Percentiles rank a stretch among this genome's conserved stretches.
These are phyloP conservation scores for Heterobasidion irregulare DNA, from an alignment of 1,284 basidiomycete genomes.

Conservation along the genomic window DNA sequence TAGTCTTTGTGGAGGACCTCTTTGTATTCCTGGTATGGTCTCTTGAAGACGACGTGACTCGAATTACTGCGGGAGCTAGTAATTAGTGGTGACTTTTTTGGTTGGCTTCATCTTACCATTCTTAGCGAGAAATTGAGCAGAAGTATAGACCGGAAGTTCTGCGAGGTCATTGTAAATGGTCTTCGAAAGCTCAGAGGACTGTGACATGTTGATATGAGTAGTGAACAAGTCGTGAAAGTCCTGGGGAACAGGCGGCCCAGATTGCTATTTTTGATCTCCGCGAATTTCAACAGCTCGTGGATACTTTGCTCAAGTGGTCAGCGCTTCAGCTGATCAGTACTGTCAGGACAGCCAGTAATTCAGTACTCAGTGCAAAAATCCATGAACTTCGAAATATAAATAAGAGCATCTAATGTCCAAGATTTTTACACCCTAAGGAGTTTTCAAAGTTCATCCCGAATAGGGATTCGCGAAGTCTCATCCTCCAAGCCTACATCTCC, in stretches of 20 bases:
- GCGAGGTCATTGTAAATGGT: background rate
- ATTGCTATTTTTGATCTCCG: background rate
- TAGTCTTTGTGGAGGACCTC: conserved; percentile 32
- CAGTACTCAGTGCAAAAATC: background rate
- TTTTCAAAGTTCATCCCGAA: conserved; percentile 9
- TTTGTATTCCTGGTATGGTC: conserved; percentile 44
- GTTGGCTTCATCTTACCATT: background rate
- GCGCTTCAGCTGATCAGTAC: background rate
- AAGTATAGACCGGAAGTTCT: background rate
- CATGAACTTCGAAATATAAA: too few species aligned
- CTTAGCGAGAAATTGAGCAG: background rate
- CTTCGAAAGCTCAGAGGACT: background rate
- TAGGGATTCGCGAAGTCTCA: background rate
- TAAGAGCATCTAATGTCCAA: too few species aligned
- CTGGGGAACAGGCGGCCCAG: background rate
- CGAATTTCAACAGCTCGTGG: background rate
- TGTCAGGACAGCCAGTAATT: background rate
- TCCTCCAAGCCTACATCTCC: background rate
- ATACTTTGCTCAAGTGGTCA: background rate
- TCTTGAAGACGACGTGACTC: conserved; percentile 32
- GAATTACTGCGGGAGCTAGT: conserved; percentile 23
- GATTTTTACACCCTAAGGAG: too few species aligned
- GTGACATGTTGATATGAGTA: background rate
- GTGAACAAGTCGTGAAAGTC: background rate
- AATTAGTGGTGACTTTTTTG: background rate